A percentile compares a stretch with the other conserved stretches of the same genome.
These are phyloP conservation scores for Aspergillus hortae DNA, from an alignment of 2,329 filamentous ascomycete genomes.

Conservation along the genomic window DNA sequence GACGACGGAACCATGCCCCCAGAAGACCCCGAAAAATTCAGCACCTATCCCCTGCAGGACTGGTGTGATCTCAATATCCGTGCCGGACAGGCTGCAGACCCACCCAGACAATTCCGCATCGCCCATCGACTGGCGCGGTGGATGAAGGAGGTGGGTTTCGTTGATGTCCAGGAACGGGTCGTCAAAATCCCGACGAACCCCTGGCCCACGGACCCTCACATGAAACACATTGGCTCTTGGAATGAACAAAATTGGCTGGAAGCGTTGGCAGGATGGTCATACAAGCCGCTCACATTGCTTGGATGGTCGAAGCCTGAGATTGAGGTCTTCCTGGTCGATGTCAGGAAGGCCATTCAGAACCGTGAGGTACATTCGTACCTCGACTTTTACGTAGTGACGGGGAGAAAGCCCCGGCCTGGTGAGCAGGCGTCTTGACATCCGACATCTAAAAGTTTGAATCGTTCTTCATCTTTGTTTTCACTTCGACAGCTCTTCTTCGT, in stretches of 20 bases:
- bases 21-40: conserved; percentile 37
- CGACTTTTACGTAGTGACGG: conserved; percentile 37
- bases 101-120: conserved; percentile 48
- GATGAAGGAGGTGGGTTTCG: conserved; percentile 56
- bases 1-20: conserved; percentile 53
- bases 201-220: conserved; percentile 48
- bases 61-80: conserved; percentile 45
- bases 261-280: conserved; percentile 42
- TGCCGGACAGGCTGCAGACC: conserved; percentile 43
- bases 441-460: not conserved
- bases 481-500: conserved; percentile 6
- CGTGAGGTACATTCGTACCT: conserved; percentile 41
- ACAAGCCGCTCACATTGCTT: conserved; percentile 40
- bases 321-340: conserved; percentile 45
- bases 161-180: conserved; percentile 52
- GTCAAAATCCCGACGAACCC: conserved; percentile 52
- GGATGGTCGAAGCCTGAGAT: conserved; percentile 45
- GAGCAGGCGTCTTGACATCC: conserved; percentile 11
- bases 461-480: not conserved
- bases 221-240: conserved; percentile 49
- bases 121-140: conserved; percentile 52
- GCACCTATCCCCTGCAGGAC: conserved; percentile 41
- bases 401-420: conserved; percentile 28
- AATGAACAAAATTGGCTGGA: conserved; percentile 46
- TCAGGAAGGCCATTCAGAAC: conserved; percentile 40